phyloP scores from a whole-genome alignment of 1,284 basidiomycete species.

The Schizophyllum amplum region DNA sequence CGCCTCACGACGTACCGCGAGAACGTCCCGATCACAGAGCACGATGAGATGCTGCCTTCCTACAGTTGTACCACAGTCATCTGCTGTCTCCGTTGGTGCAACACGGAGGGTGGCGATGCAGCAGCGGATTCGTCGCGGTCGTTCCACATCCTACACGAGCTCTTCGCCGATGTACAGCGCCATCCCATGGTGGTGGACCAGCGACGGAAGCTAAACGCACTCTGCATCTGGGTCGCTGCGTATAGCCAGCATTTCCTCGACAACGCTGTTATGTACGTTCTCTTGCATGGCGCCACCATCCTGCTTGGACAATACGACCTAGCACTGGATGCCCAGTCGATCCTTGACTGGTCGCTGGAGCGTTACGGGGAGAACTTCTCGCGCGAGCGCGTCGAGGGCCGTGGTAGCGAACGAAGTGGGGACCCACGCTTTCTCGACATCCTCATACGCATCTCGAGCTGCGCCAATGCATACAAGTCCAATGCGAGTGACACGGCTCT shows the following conservation, averaged over 20 bases:
- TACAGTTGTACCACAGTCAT: constrained; percentile 1
- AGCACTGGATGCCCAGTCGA: constrained; percentile 56
- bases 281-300: constrained; percentile 62
- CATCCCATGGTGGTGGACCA: constrained; percentile 86
- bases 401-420: constrained; percentile 17
- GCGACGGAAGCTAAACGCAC: constrained; percentile 63
- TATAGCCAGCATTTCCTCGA: constrained; percentile 49
- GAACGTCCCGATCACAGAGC: neutral
- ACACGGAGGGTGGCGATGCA: constrained; percentile 19
- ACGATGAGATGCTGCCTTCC: neutral
- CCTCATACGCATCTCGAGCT: constrained; percentile 54
- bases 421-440: constrained; percentile 55
- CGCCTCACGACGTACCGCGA: neutral
- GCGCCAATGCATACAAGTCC: constrained; percentile 38
- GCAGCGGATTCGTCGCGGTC: constrained; percentile 42
- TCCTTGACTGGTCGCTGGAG: constrained; percentile 71
- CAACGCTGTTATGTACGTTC: constrained; percentile 49
- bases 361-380: constrained; percentile 28
- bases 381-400: constrained; percentile 1
- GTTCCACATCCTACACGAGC: constrained; percentile 70
- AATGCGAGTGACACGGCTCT: constrained; percentile 21
- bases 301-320: constrained; percentile 68
- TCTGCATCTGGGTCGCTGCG: constrained; percentile 67
- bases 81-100: constrained; percentile 6
- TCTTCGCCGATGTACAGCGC: constrained; percentile 61